phyloP scores from a whole-genome alignment of 495 filamentous ascomycete genomes.

The Penicillium goetzii region DNA sequence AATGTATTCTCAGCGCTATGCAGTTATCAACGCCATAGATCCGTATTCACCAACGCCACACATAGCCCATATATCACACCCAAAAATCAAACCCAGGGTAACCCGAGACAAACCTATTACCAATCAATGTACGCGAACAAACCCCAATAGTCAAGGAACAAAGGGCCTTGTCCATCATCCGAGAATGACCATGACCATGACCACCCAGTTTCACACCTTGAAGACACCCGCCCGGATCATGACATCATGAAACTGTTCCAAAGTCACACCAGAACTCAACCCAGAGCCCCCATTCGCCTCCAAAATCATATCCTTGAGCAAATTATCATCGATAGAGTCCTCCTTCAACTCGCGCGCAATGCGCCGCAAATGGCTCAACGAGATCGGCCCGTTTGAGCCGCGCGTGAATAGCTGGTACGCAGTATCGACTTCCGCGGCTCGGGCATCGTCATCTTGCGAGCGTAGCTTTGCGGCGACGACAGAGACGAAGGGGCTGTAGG shows the following conservation, averaged over 20 bases:
- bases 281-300: conserved; percentile 86
- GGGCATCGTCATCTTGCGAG: conserved; percentile 54
- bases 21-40: conserved; percentile 17
- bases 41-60: conserved; percentile 17
- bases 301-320: conserved; percentile 88
- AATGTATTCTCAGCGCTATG: conserved; percentile 24
- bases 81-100: background rate
- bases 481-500: conserved; percentile 76
- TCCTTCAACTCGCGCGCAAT: conserved; percentile 84
- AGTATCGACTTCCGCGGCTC: conserved; percentile 70
- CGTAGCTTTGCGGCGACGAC: conserved; percentile 84
- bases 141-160: background rate
- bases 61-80: background rate
- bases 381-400: conserved; percentile 62
- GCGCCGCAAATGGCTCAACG: conserved; percentile 70
- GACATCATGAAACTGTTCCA: conserved; percentile 81
- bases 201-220: conserved; percentile 27
- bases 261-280: conserved; percentile 68
- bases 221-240: conserved; percentile 85
- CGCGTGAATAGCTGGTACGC: conserved; percentile 79
- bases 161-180: background rate
- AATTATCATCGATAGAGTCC: conserved; percentile 69
- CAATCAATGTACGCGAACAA: background rate
- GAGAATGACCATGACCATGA: conserved; percentile 2
- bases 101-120: background rate